These are phyloP conservation scores for Austroboletus festivus DNA, from an alignment of 768 basidiomycete species.

Conservation along the genomic window DNA sequence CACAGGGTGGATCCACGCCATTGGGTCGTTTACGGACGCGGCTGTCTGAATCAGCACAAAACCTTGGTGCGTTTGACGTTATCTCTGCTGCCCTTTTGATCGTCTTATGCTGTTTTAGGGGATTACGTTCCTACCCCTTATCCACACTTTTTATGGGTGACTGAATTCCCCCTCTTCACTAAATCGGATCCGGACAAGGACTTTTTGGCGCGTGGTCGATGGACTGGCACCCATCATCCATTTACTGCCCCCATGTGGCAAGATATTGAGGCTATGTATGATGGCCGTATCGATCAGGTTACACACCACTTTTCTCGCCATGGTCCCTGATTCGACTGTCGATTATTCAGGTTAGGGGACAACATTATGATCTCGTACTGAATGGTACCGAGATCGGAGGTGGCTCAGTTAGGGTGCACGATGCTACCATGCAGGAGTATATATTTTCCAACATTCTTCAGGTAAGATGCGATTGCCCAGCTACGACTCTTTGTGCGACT, in stretches of 20 bases:
- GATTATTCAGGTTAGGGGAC: slow-evolving; percentile 73
- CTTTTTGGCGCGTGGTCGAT: slow-evolving; percentile 78
- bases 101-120: slow-evolving; percentile 38
- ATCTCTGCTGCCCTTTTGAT: slow-evolving; percentile 2
- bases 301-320: slow-evolving; percentile 16
- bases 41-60: slow-evolving; percentile 64
- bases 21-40: slow-evolving; percentile 69
- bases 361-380: slow-evolving; percentile 94
- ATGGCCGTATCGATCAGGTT: slow-evolving; percentile 60
- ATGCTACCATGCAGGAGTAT: slow-evolving; percentile 81
- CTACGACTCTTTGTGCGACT: slow-evolving; percentile 9
- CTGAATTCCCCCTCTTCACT: slow-evolving; percentile 92
- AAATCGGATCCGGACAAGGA: slow-evolving; percentile 86
- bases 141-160: slow-evolving; percentile 93
- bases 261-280: slow-evolving; percentile 75
- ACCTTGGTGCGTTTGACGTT: slow-evolving; percentile 46
- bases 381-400: slow-evolving; percentile 94
- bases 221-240: slow-evolving; percentile 92
- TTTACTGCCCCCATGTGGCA: slow-evolving; percentile 96
- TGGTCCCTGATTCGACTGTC: slow-evolving; percentile 1
- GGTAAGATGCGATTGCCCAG: slow-evolving; percentile 42
- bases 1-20: slow-evolving; percentile 81
- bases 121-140: slow-evolving; percentile 49
- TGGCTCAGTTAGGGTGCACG: slow-evolving; percentile 90
- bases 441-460: slow-evolving; percentile 74